Evolutionary conservation across 768 basidiomycete species (phyloP), one percentile per base, ranked within the genome.

Genomic region (Lactifluus pinguis): DNA sequence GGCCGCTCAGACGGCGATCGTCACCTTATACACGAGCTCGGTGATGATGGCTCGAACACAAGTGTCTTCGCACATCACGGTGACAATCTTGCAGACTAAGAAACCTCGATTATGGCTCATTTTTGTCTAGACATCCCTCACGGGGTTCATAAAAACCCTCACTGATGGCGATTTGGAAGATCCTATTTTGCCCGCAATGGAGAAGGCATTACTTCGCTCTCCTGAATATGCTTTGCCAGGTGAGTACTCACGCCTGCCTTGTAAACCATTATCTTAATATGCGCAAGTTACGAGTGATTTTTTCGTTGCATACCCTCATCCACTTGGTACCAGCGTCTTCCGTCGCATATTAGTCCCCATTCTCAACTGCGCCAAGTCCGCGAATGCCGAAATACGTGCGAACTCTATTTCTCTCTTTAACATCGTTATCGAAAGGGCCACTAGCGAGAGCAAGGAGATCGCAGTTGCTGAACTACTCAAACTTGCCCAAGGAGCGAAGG

Each of bases 401-500:
- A 78, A 79, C 59, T 79, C 90, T 0, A 70, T 81, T 19, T 69
- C 72, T 0, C 74, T 94, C 34, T 87, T 91, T 78, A 77, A 65
- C 17, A 70, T 74, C 53, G 66, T 87, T 45, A 65, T 73, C 9
- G 65, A 69, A 14, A 70, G 74, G 10, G 67, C 71, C 3, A 68
- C 74, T 8, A 63, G 76, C 13, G 73, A 75, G 5, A 75, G 79
- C 25, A 67, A 77, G 10, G 74, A 76, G 6, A 62, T 76, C 1
- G 78, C 83, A 11, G 78, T 85, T 2, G 76, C 76, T 9, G 92
- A 95, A 63, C 71, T 93, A 5, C 74, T 93, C 10, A 74, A 76
- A n/a, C 77, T 92, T 0, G 89, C 92, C 1, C 85, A 87, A 66
- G 72, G 85, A 0, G 89, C 92, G 21, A 99, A 97, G 76, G 90